These are phyloP conservation scores for Gossypium rotundifolium DNA, from an alignment of 345 rosid genomes.

Conservation along the genomic window DNA sequence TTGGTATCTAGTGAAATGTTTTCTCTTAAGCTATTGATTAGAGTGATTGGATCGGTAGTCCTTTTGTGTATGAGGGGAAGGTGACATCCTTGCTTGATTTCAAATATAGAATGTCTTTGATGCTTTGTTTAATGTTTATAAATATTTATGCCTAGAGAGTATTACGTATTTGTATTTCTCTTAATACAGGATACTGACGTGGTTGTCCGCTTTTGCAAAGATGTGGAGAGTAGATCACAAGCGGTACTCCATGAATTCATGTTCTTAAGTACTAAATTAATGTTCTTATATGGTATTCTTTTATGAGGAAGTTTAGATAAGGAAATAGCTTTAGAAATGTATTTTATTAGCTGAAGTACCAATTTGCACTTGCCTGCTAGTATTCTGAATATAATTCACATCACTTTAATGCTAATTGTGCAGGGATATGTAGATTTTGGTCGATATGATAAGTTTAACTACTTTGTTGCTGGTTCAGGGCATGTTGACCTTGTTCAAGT, in stretches of 20 bases:
- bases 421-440: conserved; percentile 95
- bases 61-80: conserved; percentile 57
- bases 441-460: conserved; percentile 52
- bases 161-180: not conserved
- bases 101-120: not conserved
- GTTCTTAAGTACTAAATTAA: conserved; percentile 23
- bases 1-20: conserved; percentile 20
- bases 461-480: conserved; percentile 60
- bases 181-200: conserved; percentile 57
- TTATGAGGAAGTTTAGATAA: not conserved
- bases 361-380: not conserved
- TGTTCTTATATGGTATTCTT: conserved; percentile 4
- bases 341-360: not conserved
- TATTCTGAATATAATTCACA: not conserved
- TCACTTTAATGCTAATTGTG: conserved; percentile 12
- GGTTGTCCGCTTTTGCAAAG: conserved; percentile 86
- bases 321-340: not conserved
- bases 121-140: not conserved
- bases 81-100: conserved; percentile 29
- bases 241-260: conserved; percentile 46
- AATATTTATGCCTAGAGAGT: not conserved
- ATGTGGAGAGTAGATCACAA: conserved; percentile 79
- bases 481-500: conserved; percentile 67
- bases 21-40: conserved; percentile 41
- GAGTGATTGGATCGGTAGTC: conserved; percentile 71